Percentiles rank a stretch among this genome's conserved stretches.
Evolutionary conservation across 345 rosid genomes (phyloP).

Genomic region (Eucalyptus regnans): DNA sequence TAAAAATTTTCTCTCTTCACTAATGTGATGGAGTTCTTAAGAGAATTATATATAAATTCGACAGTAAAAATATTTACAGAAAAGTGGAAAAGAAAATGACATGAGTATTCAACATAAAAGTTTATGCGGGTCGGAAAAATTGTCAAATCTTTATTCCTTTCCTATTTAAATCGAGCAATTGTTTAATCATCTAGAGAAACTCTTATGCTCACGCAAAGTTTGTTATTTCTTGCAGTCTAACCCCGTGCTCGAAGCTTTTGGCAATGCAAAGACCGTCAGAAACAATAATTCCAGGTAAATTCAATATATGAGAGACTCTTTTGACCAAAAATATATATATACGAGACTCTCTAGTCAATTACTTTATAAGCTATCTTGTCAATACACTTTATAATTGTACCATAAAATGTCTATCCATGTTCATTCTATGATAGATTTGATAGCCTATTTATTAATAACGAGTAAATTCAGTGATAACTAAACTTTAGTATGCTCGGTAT

Average conservation of each 20-base stretch:
- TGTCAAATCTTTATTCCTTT: neutral
- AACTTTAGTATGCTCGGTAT: neutral
- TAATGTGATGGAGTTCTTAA: neutral
- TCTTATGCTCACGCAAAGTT: neutral
- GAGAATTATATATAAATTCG: neutral
- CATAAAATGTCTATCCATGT: neutral
- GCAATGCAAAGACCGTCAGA: constrained; percentile 87
- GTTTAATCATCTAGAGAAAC: neutral
- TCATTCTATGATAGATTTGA: neutral
- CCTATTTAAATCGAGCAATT: neutral
- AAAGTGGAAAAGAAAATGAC: neutral
- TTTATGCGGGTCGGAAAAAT: neutral
- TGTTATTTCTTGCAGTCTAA: constrained; percentile 55
- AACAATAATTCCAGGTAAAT: constrained; percentile 84
- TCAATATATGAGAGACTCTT: neutral
- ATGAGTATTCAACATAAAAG: neutral
- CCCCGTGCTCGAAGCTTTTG: constrained; percentile 95
- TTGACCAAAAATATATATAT: neutral
- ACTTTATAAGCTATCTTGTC: neutral
- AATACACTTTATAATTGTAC: neutral
- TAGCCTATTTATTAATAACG: neutral
- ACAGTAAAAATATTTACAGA: neutral
- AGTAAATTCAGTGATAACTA: neutral
- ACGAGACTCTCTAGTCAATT: neutral
- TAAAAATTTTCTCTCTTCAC: neutral